Conservation (phyloP, 768 basidiomycete species). For the Lentinula sp. region DNA sequence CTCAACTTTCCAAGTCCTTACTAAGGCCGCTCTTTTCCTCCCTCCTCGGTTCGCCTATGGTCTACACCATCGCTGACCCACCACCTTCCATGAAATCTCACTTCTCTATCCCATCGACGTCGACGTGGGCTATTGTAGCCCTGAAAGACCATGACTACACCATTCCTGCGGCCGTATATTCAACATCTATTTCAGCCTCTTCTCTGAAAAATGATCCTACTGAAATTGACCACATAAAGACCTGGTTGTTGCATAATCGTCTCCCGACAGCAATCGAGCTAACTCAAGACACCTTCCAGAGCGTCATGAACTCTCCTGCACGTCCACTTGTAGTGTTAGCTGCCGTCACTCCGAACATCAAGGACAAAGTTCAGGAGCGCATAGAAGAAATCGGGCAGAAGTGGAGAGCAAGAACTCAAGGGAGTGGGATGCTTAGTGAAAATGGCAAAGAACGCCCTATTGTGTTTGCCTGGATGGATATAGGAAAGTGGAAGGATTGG, state of each 20-base stretch:
- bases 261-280: constrained; percentile 74
- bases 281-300: constrained; percentile 72
- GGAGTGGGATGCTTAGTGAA: constrained; percentile 32
- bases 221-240: constrained; percentile 13
- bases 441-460: constrained; percentile 39
- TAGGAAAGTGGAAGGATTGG: constrained; percentile 79
- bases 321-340: constrained; percentile 76
- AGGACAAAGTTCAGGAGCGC: constrained; percentile 36
- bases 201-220: constrained; percentile 17
- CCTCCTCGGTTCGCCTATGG: constrained; percentile 41
- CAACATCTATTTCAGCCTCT: neutral
- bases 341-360: constrained; percentile 32
- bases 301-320: constrained; percentile 78
- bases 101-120: constrained; percentile 28
- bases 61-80: constrained; percentile 35
- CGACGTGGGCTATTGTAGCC: constrained; percentile 61
- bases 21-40: constrained; percentile 15
- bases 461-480: constrained; percentile 89
- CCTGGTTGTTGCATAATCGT: constrained; percentile 65
- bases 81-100: constrained; percentile 23
- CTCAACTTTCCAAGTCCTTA: constrained; percentile 19
- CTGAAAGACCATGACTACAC: constrained; percentile 53
- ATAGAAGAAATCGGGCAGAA: constrained; percentile 43
- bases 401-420: constrained; percentile 60
- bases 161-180: constrained; percentile 39